A percentile compares a stretch with the other conserved stretches of the same genome.
phyloP scores from a whole-genome alignment of 306 rosid species.

The Canavalia ensiformis region DNA sequence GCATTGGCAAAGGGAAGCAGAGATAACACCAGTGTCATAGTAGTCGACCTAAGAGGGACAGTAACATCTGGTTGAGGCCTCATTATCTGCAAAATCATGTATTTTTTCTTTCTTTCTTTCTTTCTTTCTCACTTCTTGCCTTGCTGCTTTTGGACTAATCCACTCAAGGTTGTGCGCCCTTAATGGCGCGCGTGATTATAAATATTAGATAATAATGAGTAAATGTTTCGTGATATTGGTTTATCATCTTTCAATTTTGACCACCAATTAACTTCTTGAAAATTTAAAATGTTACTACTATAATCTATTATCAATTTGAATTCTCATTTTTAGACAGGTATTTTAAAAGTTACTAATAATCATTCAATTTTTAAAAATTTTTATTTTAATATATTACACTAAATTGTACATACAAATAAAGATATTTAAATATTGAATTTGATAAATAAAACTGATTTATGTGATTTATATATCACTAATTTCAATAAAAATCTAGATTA shows the following conservation, averaged over 20 bases:
- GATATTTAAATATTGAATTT: no score
- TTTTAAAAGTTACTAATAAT: no score
- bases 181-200: not conserved
- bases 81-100: not conserved
- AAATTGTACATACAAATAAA: no score
- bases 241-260: not conserved
- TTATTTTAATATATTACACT: no score
- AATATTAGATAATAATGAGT: not conserved
- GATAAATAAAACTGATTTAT: no score
- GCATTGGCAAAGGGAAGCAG: constrained; percentile 86
- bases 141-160: constrained; percentile 19
- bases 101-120: not conserved
- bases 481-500: no score
- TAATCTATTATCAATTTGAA: not conserved
- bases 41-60: constrained; percentile 67
- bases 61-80: constrained; percentile 40
- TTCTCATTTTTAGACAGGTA: no score
- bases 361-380: no score
- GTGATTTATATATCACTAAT: no score
- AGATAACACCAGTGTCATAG: constrained; percentile 90
- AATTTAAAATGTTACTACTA: not conserved
- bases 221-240: not conserved
- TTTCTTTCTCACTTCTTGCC: not conserved
- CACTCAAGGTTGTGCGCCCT: not conserved
- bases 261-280: not conserved